These are phyloP conservation scores for Ogataea sp. DNA, from an alignment of 805 yeast genomes.

Conservation along the genomic window DNA sequence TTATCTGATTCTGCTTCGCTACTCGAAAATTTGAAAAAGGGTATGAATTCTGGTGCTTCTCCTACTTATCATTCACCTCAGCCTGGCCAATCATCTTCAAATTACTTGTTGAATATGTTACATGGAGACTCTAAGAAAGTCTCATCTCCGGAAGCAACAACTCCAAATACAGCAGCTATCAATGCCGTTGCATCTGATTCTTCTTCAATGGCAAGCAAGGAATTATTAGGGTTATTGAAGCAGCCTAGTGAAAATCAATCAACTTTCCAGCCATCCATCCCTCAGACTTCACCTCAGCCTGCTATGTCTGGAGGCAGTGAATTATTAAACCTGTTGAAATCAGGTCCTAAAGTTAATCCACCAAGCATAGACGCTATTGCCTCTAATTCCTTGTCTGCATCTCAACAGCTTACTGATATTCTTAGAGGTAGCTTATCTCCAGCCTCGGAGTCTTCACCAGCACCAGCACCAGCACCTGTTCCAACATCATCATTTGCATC, in stretches of 20 bases:
- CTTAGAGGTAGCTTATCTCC: neutral
- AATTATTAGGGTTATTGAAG: neutral
- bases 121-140: neutral
- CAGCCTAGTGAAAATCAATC: no score
- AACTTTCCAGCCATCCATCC: no score
- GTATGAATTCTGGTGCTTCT: neutral
- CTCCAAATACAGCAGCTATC: neutral
- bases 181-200: neutral
- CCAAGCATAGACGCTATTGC: neutral
- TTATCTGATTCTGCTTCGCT: neutral
- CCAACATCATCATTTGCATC: neutral
- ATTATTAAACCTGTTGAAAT: neutral
- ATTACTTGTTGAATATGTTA: neutral
- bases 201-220: constrained; percentile 1
- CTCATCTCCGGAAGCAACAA: neutral
- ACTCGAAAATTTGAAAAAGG: no score
- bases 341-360: neutral
- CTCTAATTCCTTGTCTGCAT: neutral
- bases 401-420: neutral
- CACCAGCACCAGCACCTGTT: neutral
- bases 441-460: neutral
- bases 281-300: no score
- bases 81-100: neutral
- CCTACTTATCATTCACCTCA: neutral
- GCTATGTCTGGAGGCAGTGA: neutral